phyloP scores from a whole-genome alignment of 345 rosid species.

The Brassica rapa region DNA sequence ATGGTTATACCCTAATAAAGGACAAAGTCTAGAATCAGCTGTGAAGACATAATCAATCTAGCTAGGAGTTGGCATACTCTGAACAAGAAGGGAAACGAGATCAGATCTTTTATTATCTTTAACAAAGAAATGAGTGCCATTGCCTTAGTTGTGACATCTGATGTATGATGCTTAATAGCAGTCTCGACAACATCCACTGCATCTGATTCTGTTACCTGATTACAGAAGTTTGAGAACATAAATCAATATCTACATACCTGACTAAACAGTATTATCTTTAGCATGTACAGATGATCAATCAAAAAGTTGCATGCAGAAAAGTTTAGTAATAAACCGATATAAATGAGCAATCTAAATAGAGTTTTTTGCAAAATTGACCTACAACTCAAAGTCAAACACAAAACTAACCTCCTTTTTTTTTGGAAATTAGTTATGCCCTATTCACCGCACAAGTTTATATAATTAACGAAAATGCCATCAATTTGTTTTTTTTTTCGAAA shows the following conservation, averaged over 20 bases:
- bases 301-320: constrained; percentile 10
- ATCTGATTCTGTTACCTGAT: constrained; percentile 90
- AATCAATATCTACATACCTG: constrained; percentile 25
- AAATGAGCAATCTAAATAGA: constrained; percentile 7
- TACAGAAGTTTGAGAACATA: constrained; percentile 34
- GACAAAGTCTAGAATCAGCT: constrained; percentile 3
- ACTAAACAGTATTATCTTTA: constrained; percentile 6
- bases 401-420: no score
- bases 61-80: constrained; percentile 57
- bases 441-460: no score
- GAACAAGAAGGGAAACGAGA: constrained; percentile 95
- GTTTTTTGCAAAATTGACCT: no score
- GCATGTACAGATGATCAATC: constrained; percentile 10
- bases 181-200: constrained; percentile 82
- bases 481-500: no score
- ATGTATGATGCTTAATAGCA: constrained; percentile 60
- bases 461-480: no score
- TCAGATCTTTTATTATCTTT: constrained; percentile 57
- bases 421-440: no score
- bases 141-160: constrained; percentile 83
- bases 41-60: constrained; percentile 19
- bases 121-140: constrained; percentile 86
- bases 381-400: no score
- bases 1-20: constrained; percentile 17
- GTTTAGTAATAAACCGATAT: constrained; percentile 1